Base-by-base conservation (phyloP, 441 rosid species). In the Adansonia gregorii region DNA sequence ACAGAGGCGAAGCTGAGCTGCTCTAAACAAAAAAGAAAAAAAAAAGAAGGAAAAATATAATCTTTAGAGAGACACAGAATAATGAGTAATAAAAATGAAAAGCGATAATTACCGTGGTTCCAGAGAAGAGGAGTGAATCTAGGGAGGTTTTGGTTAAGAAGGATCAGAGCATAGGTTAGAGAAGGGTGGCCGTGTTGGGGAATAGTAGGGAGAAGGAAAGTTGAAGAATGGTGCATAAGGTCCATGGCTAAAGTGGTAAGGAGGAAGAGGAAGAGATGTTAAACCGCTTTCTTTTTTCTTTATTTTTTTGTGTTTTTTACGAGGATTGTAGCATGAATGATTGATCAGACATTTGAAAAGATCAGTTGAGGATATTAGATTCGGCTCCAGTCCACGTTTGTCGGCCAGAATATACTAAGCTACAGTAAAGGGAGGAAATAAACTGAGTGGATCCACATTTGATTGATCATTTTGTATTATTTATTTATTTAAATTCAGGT, bases 61-160 rank as follows among this genome's bases (percentile, higher is more conserved):
- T 14, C 41, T 6, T 24, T 58, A 73, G 52, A 20, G 27, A 64
- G 70, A 73, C 17, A 55, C 51, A 31, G 0, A 11, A 61, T 24
- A 31, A n/a, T 56, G 66, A 61, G n/a, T 27, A 14, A 14, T 22
- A 22, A 59, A 22, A 9, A 20, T 17, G 2, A 15, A 56, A 45
- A 14, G 0, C 43, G 48, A 6, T n/a, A 79, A 51, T 75, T 83
- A 96, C 98, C 96, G 85, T 91, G 98, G 59, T 83, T 63, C 99
- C 99, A 94, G 68, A 96, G 91, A 63, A 89, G 89, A 78, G 98
- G 98, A 87, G 93, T 81, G 84, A 93, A 93, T 78, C 81, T 82
- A 0, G 94, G 98, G 51, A 92, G 89, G 74, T 68, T 83, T 75
- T 91, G 99, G 82, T 96, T 96, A 46, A 94, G 97, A 45, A 92